These are phyloP conservation scores for Cucumis sativus DNA, from an alignment of 306 rosid genomes.

Conservation along the genomic window Cucumber_9930_V3 NC_026660.2:15336001-15336500, in stretches of 20 bases:
- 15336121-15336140: constrained; percentile 12
- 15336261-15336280: constrained; percentile 90
- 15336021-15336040: background rate
- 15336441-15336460: constrained; percentile 84
- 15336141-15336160: constrained; percentile 7
- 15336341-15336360: background rate
- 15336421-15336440: constrained; percentile 71
- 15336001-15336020: background rate
- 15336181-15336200: constrained; percentile 59
- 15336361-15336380: background rate
- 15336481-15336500: constrained; percentile 53
- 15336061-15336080: constrained; percentile 64
- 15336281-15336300: background rate
- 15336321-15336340: background rate
- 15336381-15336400: constrained; percentile 93
- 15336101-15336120: constrained; percentile 65
- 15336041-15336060: constrained; percentile 36
- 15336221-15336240: constrained; percentile 94
- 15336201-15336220: constrained; percentile 88
- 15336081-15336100: constrained; percentile 79
- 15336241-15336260: constrained; percentile 89
- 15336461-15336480: constrained; percentile 79
- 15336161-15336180: background rate
- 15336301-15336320: background rate
- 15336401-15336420: constrained; percentile 71